Conservation (phyloP, 352 stramenopile species). For the Globisporangium abappressorium region DNA sequence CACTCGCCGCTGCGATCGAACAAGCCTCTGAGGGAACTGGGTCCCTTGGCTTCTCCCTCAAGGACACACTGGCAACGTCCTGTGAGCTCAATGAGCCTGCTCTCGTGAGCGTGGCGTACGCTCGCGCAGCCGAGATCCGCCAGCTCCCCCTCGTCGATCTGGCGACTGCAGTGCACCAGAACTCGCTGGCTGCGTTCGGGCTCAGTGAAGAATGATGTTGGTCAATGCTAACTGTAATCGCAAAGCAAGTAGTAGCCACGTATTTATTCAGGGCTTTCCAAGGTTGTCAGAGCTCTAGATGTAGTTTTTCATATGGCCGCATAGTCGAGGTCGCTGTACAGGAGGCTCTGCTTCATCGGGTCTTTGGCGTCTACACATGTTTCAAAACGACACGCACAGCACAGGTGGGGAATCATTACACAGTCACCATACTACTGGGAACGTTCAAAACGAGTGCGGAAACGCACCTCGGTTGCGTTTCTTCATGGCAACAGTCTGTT, state of each 20-base stretch:
- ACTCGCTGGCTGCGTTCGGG: constrained; percentile 36
- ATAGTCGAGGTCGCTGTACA: constrained; percentile 75
- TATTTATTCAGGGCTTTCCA: not conserved
- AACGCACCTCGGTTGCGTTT: not conserved
- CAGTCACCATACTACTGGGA: not conserved
- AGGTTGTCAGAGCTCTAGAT: not conserved
- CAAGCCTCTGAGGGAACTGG: not conserved
- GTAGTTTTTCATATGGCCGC: constrained; percentile 47
- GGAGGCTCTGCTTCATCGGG: constrained; percentile 52
- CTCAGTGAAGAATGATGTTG: constrained; percentile 14
- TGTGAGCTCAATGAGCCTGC: constrained; percentile 47
- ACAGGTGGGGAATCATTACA: not conserved
- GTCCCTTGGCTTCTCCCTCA: not conserved
- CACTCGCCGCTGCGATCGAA: constrained; percentile 4
- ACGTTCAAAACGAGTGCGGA: not conserved
- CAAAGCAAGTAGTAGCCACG: not conserved
- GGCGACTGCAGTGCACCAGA: constrained; percentile 33
- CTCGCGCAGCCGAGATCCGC: constrained; percentile 37
- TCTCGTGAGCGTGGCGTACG: constrained; percentile 49
- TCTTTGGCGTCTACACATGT: constrained; percentile 15
- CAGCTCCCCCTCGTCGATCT: constrained; percentile 32
- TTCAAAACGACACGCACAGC: not conserved
- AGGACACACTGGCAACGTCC: not conserved
- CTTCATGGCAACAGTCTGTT: not conserved
- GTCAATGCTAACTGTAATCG: not conserved